phyloP scores from a whole-genome alignment of 2,329 filamentous ascomycete species.

The Myriangium duriaei region DNA sequence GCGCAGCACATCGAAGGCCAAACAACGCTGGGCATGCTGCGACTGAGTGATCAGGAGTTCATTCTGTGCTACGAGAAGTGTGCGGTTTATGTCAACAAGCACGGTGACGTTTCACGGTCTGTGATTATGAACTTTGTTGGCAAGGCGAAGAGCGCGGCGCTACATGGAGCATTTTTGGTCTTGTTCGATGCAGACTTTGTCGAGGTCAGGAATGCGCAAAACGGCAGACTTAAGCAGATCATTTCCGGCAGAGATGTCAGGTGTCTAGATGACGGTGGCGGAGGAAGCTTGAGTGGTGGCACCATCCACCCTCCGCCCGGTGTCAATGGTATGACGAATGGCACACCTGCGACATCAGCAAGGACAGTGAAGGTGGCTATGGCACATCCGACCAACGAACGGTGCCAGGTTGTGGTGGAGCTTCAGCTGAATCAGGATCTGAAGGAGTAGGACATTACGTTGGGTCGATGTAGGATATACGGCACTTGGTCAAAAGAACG shows the following conservation, averaged over 20 bases:
- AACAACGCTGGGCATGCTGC: constrained; percentile 88
- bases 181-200: constrained; percentile 95
- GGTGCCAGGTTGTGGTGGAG: constrained; percentile 81
- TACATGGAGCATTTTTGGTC: constrained; percentile 83
- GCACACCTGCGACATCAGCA: constrained; percentile 28
- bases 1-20: constrained; percentile 71
- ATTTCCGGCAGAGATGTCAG: constrained; percentile 84
- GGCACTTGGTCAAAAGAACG: too few species aligned
- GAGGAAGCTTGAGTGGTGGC: constrained; percentile 42
- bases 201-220: constrained; percentile 92
- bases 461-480: too few species aligned
- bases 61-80: constrained; percentile 90
- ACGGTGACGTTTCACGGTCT: constrained; percentile 84
- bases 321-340: constrained; percentile 17
- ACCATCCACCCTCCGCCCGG: constrained; percentile 19
- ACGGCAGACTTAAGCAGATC: constrained; percentile 83
- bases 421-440: constrained; percentile 77
- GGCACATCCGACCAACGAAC: constrained; percentile 79
- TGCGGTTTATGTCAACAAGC: constrained; percentile 95
- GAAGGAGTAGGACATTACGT: constrained; percentile 22
- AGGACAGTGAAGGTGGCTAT: constrained; percentile 88
- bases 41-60: constrained; percentile 78
- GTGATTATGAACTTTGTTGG: constrained; percentile 99
- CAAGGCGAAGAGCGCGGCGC: constrained; percentile 71
- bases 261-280: constrained; percentile 73